Evolutionary conservation across 768 basidiomycete species (phyloP), one percentile per base, ranked within the genome.

Genomic region (Hericium rajendrae): DNA sequence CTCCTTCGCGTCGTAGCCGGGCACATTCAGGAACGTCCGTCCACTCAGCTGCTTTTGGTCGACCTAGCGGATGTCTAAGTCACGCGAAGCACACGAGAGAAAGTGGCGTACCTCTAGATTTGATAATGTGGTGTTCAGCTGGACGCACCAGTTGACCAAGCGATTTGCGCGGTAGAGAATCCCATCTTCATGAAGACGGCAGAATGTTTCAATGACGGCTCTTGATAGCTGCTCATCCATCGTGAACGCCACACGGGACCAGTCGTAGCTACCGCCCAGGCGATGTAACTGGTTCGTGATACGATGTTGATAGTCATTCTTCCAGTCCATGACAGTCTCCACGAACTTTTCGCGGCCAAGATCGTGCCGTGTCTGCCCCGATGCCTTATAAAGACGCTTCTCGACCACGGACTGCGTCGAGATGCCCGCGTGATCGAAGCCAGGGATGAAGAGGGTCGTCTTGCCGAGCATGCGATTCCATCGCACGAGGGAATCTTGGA

Each of bases 391-490:
- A 38, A 98, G 67, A 16, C 94, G 80, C 70, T 92, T 93, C 70
- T 98, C 97, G 1, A 98, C 95, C 15, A 99, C 95, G 48, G 91
- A 91, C 71, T 99, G 97, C 0, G 97, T 98, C 0, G 94, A 94
- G 59, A 99, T 98, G 57, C 95, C 94, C 0, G 97, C 97, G 65
- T 99, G 97, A 71, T 99, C 97, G 67, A 94, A 99, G 15, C 97
- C 97, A 0, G 97, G 97, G 2, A 85, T 81, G 66, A 88, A 98
- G 0, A 98, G 76, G 0, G 89, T 87, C 10, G 91, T 91, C 72
- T 85, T 90, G 1, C 95, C 95, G 41, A 88, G 74, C 97, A 98
- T 99, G 38, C 95, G 91, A 69, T 94, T 92, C 94, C 95, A 99
- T 67, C 97, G 83, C 51, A 94, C 76, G 60, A 99, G 72, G 1